Evolutionary conservation across 352 stramenopile species (phyloP).

Genomic region (Globisporangium iwayamae): DNA sequence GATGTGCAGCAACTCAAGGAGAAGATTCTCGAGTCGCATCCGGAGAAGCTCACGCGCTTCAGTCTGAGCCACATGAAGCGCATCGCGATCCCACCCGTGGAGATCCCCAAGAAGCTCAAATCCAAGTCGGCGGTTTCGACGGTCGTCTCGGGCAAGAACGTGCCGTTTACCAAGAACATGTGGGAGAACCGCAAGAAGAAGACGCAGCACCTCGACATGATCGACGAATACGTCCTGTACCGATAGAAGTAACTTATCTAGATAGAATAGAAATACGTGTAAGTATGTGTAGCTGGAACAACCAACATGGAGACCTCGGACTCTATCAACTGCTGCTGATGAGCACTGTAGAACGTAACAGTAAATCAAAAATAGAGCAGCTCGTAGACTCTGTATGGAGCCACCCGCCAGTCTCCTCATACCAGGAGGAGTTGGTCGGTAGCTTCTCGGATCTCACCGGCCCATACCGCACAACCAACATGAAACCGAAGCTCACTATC

Average conservation of each 20-base stretch:
- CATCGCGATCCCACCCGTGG: conserved; percentile 50
- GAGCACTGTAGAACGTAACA: neutral
- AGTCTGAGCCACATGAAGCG: conserved; percentile 59
- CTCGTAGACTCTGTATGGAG: conserved; percentile 14
- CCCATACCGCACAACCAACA: neutral
- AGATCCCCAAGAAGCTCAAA: conserved; percentile 50
- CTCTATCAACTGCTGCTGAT: conserved; percentile 6
- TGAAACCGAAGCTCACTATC: neutral
- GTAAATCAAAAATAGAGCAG: conserved; percentile 4
- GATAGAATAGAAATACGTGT: neutral
- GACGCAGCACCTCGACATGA: conserved; percentile 42
- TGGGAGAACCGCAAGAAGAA: conserved; percentile 63
- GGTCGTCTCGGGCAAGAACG: conserved; percentile 50
- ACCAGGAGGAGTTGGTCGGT: conserved; percentile 1
- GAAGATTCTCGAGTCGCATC: conserved; percentile 43
- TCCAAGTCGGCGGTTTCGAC: conserved; percentile 33
- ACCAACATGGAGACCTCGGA: neutral
- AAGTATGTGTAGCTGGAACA: conserved; percentile 1
- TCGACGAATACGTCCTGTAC: conserved; percentile 40
- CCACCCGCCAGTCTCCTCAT: neutral
- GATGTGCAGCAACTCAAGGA: conserved; percentile 57
- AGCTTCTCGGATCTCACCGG: conserved; percentile 9
- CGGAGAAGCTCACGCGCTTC: conserved; percentile 46
- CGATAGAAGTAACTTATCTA: conserved; percentile 20
- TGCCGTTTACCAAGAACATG: conserved; percentile 64